Evolutionary conservation across 179 eudicot species (phyloP).

Genomic region (Camellia oleifera): DNA sequence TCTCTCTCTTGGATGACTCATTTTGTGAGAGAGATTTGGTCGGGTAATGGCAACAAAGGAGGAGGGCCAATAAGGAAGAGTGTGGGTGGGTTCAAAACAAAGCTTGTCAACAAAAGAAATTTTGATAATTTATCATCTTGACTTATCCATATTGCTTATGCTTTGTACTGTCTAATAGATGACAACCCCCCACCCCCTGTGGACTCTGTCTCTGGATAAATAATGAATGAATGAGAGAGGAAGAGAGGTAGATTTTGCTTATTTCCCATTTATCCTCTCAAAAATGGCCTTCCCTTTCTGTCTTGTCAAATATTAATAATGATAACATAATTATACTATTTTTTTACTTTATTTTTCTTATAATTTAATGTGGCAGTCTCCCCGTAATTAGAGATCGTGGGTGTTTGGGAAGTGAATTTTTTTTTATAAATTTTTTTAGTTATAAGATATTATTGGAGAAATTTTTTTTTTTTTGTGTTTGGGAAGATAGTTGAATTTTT

Average conservation of each 20-base stretch:
- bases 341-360: too few species aligned
- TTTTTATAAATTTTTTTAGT: too few species aligned
- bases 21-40: background rate
- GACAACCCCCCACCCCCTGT: background rate
- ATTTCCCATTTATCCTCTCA: background rate
- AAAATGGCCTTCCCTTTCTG: too few species aligned
- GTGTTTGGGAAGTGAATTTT: too few species aligned
- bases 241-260: background rate
- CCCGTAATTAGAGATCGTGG: too few species aligned
- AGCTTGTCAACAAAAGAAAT: background rate
- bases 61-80: background rate
- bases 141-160: constrained; percentile 12
- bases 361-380: too few species aligned
- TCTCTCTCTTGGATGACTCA: background rate
- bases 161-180: constrained; percentile 3
- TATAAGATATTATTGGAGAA: too few species aligned
- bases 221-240: too few species aligned
- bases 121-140: background rate
- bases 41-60: background rate
- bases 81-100: background rate
- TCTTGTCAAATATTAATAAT: background rate
- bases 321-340: too few species aligned
- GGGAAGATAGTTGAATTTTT: too few species aligned
- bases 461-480: too few species aligned
- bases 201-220: background rate